phyloP scores from a whole-genome alignment of 2,329 filamentous ascomycete species.

The Orbilia blumenaviensis region DNA sequence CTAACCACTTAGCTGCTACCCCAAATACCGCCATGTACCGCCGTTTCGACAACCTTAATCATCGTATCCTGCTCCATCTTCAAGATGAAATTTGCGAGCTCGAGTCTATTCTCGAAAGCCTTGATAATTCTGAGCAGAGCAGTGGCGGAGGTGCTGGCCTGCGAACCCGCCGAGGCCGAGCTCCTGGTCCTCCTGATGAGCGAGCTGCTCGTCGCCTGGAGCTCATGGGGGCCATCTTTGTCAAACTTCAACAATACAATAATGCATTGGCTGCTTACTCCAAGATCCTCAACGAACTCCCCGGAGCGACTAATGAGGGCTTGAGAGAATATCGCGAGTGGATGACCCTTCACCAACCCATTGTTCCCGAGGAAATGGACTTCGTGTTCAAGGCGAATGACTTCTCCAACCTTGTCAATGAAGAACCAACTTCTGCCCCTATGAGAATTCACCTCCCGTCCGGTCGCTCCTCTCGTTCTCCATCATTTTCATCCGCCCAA shows the following conservation, averaged over 20 bases:
- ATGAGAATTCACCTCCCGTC: constrained; percentile 49
- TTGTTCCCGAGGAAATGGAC: constrained; percentile 52
- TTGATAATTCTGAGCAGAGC: constrained; percentile 67
- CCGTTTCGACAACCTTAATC: constrained; percentile 81
- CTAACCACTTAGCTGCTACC: constrained; percentile 53
- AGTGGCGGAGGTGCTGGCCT: constrained; percentile 56
- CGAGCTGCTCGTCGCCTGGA: constrained; percentile 52
- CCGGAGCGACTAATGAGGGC: constrained; percentile 33
- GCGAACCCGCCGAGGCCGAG: constrained; percentile 53
- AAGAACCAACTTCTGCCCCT: constrained; percentile 11
- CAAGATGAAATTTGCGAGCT: constrained; percentile 85
- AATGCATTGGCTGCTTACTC: constrained; percentile 45
- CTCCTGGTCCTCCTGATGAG: constrained; percentile 41
- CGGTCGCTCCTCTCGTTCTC: constrained; percentile 29
- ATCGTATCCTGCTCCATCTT: constrained; percentile 80
- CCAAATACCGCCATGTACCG: constrained; percentile 74
- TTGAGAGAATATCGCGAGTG: constrained; percentile 38
- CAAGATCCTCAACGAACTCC: constrained; percentile 49
- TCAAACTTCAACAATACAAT: constrained; percentile 57
- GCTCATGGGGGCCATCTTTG: constrained; percentile 56
- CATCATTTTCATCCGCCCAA: constrained; percentile 27
- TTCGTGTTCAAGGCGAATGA: constrained; percentile 48
- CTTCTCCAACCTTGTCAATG: constrained; percentile 40
- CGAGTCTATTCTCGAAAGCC: constrained; percentile 76
- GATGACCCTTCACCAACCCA: constrained; percentile 45